Base-by-base conservation (phyloP, 2,329 filamentous ascomycete species). In the Botrytis byssoidea region DNA sequence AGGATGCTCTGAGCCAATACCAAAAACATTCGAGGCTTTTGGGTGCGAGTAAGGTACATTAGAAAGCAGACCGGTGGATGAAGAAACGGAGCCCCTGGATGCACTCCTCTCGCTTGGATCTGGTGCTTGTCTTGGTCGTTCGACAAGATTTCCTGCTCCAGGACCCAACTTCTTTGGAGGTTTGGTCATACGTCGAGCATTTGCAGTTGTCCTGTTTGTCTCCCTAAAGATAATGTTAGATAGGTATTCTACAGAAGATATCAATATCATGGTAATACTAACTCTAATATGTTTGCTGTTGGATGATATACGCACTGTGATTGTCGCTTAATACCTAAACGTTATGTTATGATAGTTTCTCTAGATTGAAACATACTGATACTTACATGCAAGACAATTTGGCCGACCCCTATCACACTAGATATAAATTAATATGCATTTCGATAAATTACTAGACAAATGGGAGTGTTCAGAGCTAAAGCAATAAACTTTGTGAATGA, bases 241-340 rank as follows among this genome's bases (percentile, higher is more conserved):
- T 20, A 76, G 70, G 25, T 20, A 29, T 14, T 10, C 16, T 20
- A 16, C 29, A 44, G 16, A 42, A 44, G 8, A 48, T 44, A 51
- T 35, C 64, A 72, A 48, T 44, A 51, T 35, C 64, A 72, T n/a
- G 22, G 70, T 72, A 40, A 42, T 35, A 85, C 89, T 82, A 84
- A 92, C 90, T 93, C 92, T 61, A 95, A 88, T 57, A 94, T 84
- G 80, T 94, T 93, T 64, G 93, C 93, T 44, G 94, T 90, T 68
- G 89, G 88, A 0, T 91, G 92, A 83, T 95, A 95, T 82, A 87
- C 88, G 83, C 93, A 95, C 77, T 89, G 86, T 0, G 91, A 92
- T 80, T 94, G 91, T 63, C 93, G 86, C 83, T 94, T 95, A 79
- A 93, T 90, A 81, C 91, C 92, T 86, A 35, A 14, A 82, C 85